Base-by-base conservation (phyloP, 768 basidiomycete species). In the Mycena floridula region DNA sequence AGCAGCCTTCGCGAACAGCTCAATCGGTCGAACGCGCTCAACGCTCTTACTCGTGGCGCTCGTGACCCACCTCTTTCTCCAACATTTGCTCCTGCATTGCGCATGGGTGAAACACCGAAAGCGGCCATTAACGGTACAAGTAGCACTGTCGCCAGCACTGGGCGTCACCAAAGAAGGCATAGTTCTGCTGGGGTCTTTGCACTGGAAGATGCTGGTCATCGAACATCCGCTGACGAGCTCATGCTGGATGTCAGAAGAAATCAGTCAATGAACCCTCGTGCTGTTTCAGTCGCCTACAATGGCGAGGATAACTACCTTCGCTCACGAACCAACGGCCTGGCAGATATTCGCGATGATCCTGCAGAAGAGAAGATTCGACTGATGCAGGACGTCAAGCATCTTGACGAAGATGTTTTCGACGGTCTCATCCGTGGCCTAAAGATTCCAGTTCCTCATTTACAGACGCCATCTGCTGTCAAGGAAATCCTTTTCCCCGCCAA, bases 401-500 rank as follows among this genome's bases (percentile, higher is more conserved):
- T 98, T 43, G 96, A 99, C 55, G 90, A 94, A 59, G 96, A 99
- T 60, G 85, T 97, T 37, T 70, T 99, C 11, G 77, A 88, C 48
- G 91, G 93, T 24, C 73, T 99, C 28, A 79, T 99, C 56, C 82
- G 89, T 37, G 85, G 90, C 28, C 68, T 99, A 55, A 96, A 94
- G 70, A 94, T 97, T 43, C 92, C 94, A 25, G 77, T 84, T 22
- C 91, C 95, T 1, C 93, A 85, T 57, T 69, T 90, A 36, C 86
- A 86, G 37, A 95, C 88, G 57, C 89, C 93, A 1, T 89, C 93
- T n/a, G 82, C 85, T 16, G 83, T 91, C 50, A 97, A 97, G 66
- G 96, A 99, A 63, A 93, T 99, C 43, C 74, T 99, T 32, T 99
- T 99, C 83, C 96, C 96, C 9, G 94, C 96, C 21, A 97, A 98